phyloP scores from a whole-genome alignment of 352 stramenopile genomes.

The Aphanomyces cochlioides region DNA sequence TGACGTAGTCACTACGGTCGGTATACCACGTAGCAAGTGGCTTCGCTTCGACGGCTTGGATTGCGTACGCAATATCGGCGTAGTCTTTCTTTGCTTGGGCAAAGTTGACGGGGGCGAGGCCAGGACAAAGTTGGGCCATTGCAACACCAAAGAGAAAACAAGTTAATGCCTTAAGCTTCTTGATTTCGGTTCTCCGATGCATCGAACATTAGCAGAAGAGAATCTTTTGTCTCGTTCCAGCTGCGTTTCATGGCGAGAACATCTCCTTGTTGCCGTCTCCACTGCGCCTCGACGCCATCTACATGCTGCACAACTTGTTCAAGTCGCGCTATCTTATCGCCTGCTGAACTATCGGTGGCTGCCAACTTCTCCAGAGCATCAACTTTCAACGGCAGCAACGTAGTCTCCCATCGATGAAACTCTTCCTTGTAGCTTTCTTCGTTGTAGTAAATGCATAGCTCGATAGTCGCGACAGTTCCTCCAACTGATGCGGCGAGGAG shows the following conservation, averaged over 20 bases:
- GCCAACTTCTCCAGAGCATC: not conserved
- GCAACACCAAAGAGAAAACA: not conserved
- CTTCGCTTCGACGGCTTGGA: constrained; percentile 43
- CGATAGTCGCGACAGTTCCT: constrained; percentile 14
- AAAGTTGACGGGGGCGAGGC: constrained; percentile 18
- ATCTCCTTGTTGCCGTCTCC: not conserved
- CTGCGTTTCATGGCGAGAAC: constrained; percentile 26
- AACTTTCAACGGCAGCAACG: not conserved
- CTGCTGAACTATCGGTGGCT: not conserved
- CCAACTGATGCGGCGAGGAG: constrained; percentile 7
- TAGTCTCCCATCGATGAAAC: constrained; percentile 3
- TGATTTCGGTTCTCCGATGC: no score
- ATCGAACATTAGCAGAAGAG: not conserved
- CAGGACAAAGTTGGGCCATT: constrained; percentile 17
- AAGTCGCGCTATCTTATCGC: not conserved
- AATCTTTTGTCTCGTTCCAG: constrained; percentile 17
- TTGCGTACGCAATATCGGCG: constrained; percentile 36
- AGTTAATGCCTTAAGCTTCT: no score
- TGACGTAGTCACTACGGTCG: constrained; percentile 45
- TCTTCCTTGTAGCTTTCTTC: constrained; percentile 9
- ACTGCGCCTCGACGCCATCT: not conserved
- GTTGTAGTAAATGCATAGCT: constrained; percentile 13
- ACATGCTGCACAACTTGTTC: constrained; percentile 9
- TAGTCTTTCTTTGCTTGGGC: constrained; percentile 40
- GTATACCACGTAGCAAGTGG: constrained; percentile 57